Base-by-base conservation (phyloP, 1,139 yeast genomes). In the Suhomyces bokatorum region DNA sequence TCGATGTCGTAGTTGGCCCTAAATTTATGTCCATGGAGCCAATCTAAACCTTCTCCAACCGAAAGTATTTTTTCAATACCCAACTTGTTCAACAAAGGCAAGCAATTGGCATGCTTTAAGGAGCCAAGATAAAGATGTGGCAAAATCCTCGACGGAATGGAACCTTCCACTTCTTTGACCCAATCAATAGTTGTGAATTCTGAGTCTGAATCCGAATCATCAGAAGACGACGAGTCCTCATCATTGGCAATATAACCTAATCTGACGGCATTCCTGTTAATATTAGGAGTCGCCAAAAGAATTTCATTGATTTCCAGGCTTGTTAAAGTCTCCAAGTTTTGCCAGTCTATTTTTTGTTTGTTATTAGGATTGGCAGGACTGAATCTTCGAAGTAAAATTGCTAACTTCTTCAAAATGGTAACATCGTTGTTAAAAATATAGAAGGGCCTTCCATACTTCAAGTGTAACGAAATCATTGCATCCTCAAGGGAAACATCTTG, bases 41-140 rank as follows among this genome's bases (percentile, higher is more conserved):
- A 90, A 3, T 79, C 70, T n/a, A 89, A 69, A 10, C 69, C 70
- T 58, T 91, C 98, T 0, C 98, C 99, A 8, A 93, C 97, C 2
- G 96, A 85, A 6, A 93, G 81, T 12, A 93, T 76, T 47, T 87
- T 81, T 26, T 76, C 77, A 44, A 93, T 88, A 0, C 90, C 93
- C 17, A 93, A 66, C 42, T 75, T 77, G 28, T 69, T 64, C 45
- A 93, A 68, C 54, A 91, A 65, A 5, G 81, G 79, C 3, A 85
- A 75, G 54, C 84, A 80, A 51, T 81, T 82, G 6, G 98, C 98
- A 66, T 93, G 97, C 40, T 70, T 78, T 42, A 90, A 69, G 2
- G 95, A 85, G 0, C 99, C 99, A 45, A 93, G 71, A 59, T 90
- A 93, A 55, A 93, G 64, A 63, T 91, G 93, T 0, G 95, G 88